A percentile compares a stretch with the other conserved stretches of the same genome.
Evolutionary conservation across 2,329 filamentous ascomycete genomes (phyloP).

Genomic region (Aureobasidium sp.): DNA sequence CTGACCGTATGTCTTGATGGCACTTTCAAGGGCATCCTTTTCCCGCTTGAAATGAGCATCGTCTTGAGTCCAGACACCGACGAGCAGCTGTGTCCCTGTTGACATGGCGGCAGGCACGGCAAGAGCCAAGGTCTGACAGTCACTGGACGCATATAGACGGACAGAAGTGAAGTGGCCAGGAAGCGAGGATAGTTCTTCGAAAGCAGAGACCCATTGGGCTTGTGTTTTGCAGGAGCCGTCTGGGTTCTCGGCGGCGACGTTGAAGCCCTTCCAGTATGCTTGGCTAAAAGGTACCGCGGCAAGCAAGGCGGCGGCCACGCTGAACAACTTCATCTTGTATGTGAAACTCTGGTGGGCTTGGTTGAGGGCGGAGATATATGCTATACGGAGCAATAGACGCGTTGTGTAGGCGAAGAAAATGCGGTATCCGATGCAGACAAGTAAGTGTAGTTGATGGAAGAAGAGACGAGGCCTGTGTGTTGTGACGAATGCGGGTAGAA

Average conservation of each 20-base stretch:
- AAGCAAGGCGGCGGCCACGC: slow-evolving; percentile 25
- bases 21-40: slow-evolving; percentile 50
- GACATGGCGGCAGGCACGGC: slow-evolving; percentile 50
- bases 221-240: slow-evolving; percentile 33
- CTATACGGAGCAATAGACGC: not conserved
- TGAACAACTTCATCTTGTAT: slow-evolving; percentile 16
- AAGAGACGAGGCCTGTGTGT: not conserved
- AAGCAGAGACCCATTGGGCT: slow-evolving; percentile 29
- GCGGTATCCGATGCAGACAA: not conserved
- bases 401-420: not conserved
- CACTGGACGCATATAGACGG: slow-evolving; percentile 57
- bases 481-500: not conserved
- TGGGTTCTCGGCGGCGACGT: slow-evolving; percentile 31
- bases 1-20: slow-evolving; percentile 46
- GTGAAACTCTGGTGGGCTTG: not conserved
- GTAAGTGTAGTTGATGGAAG: not conserved
- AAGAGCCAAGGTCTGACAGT: slow-evolving; percentile 41
- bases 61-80: slow-evolving; percentile 51
- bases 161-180: slow-evolving; percentile 50
- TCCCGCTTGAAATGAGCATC: slow-evolving; percentile 48
- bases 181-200: slow-evolving; percentile 30
- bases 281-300: slow-evolving; percentile 24
- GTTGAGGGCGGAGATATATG: not conserved
- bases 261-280: slow-evolving; percentile 37
- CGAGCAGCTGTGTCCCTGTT: slow-evolving; percentile 52